phyloP scores from a whole-genome alignment of 2,329 filamentous ascomycete species.

The Davidsoniella eucalypti region DNA sequence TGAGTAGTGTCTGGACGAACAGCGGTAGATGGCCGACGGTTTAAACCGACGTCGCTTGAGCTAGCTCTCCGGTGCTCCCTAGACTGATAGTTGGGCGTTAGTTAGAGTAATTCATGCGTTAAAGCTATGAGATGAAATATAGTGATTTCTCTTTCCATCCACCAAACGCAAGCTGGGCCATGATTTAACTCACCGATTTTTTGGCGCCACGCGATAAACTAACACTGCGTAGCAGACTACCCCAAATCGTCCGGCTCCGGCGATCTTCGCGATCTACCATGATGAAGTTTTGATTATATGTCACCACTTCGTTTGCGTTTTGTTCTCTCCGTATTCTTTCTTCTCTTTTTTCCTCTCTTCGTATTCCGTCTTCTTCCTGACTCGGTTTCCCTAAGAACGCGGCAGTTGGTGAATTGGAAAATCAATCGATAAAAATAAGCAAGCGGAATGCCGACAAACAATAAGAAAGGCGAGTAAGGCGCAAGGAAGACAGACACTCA shows the following conservation, averaged over 20 bases:
- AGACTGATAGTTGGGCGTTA: slow-evolving; percentile 5
- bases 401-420: background rate
- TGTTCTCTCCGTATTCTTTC: too few relatives aligned
- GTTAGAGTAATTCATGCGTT: background rate
- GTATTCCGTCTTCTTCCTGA: too few relatives aligned
- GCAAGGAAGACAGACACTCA: background rate
- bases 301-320: too few relatives aligned
- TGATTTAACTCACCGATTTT: slow-evolving; percentile 5
- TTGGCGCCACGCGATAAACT: slow-evolving; percentile 11
- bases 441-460: too few relatives aligned
- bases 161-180: too few relatives aligned
- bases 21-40: slow-evolving; percentile 6
- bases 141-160: background rate
- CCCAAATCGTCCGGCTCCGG: slow-evolving; percentile 7
- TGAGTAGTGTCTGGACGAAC: slow-evolving; percentile 4
- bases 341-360: too few relatives aligned
- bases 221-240: slow-evolving; percentile 12
- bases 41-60: slow-evolving; percentile 8
- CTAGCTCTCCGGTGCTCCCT: slow-evolving; percentile 11
- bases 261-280: slow-evolving; percentile 12
- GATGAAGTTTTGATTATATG: background rate
- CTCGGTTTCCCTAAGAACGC: too few relatives aligned
- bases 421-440: background rate
- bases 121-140: too few relatives aligned
- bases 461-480: too few relatives aligned